Base-by-base conservation (phyloP, 345 rosid genomes). In the Microcos paniculata region DNA sequence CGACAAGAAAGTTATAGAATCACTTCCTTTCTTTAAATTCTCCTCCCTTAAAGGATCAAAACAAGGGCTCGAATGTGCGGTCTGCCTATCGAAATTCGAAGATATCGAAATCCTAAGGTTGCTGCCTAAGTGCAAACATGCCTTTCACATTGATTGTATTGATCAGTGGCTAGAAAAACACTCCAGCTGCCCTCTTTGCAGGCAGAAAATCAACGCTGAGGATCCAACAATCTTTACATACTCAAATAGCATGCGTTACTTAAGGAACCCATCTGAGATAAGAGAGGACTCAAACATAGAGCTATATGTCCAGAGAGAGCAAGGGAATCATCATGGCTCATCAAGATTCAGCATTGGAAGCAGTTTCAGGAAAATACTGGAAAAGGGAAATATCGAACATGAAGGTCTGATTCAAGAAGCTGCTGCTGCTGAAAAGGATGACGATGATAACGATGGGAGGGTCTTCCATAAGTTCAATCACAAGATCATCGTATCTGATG, bases 151-250 rank as follows among this genome's bases (percentile, higher is more conserved):
- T 30, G 82, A 82, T 77, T 95, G 98, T 24, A 89, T 95, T 40
- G 99, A 95, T 77, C 87, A 80, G 75, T 93, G 99, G 99, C 97
- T 93, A 26, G 99, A 93, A 74, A 87, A 79, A 63, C 94, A 95
- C 79, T 92, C 99, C 0, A 91, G 96, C 70, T 95, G 98, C 72
- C 99, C 99, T 30, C 87, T 95, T 2, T 95, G 99, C 66, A 82
- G 99, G 67, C 73, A 82, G 0, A 88, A 77, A 65, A 83, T 95
- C 82, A 83, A 81, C 19, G 56, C 84, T 0, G 97, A 86, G 24
- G 98, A 95, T 56, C 85, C 80, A 0, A 53, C 85, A n/a, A 77
- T 82, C 53, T 86, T 87, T 51, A 71, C 87, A 11, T 82, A 84
- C 35, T 88, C 94, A 2, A 85, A 82, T 64, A 92, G 98, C 49